These are phyloP conservation scores for Verticillium albo-atrum DNA, from an alignment of 2,329 filamentous ascomycete genomes.

Conservation along the genomic window DNA sequence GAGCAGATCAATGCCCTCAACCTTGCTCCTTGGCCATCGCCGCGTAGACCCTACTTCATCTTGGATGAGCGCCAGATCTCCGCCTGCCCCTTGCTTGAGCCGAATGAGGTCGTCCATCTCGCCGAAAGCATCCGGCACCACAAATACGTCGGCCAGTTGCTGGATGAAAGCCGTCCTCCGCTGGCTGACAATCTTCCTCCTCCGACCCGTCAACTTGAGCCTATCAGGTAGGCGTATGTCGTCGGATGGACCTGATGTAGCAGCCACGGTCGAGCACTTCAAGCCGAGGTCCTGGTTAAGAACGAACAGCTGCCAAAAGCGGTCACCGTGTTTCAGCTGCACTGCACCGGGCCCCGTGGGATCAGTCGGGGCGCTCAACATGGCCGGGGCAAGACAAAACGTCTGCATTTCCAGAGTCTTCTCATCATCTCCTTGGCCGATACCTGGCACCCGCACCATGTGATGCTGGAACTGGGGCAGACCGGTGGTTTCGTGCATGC, in stretches of 20 bases:
- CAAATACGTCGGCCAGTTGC: conserved; percentile 9
- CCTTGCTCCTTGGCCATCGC: conserved; percentile 8
- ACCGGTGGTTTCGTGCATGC: conserved; percentile 11
- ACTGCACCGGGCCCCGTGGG: conserved; percentile 3
- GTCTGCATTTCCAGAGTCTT: conserved; percentile 4
- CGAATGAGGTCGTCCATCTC: conserved; percentile 11
- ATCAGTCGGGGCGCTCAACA: background rate
- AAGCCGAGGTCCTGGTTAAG: conserved; percentile 7
- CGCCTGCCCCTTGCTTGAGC: background rate
- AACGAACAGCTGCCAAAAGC: conserved; percentile 10
- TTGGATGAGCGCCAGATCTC: background rate
- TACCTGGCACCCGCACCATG: conserved; percentile 9
- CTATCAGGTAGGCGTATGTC: conserved; percentile 7
- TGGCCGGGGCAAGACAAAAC: conserved; percentile 6
- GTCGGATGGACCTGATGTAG: background rate
- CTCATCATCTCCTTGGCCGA: background rate
- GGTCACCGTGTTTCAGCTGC: conserved; percentile 1
- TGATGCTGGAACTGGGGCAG: conserved; percentile 34
- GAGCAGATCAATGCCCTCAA: conserved; percentile 7
- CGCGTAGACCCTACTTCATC: background rate
- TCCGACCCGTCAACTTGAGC: background rate
- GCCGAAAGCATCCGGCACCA: conserved; percentile 11
- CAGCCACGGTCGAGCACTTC: conserved; percentile 5
- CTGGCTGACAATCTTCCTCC: conserved; percentile 1
- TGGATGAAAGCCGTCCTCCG: conserved; percentile 8